Percentiles rank a stretch among this genome's conserved stretches.
These are phyloP conservation scores for Phlyctochytrium bullatum DNA, from an alignment of 192 early-diverging fungal genomes.

Conservation along the genomic window DNA sequence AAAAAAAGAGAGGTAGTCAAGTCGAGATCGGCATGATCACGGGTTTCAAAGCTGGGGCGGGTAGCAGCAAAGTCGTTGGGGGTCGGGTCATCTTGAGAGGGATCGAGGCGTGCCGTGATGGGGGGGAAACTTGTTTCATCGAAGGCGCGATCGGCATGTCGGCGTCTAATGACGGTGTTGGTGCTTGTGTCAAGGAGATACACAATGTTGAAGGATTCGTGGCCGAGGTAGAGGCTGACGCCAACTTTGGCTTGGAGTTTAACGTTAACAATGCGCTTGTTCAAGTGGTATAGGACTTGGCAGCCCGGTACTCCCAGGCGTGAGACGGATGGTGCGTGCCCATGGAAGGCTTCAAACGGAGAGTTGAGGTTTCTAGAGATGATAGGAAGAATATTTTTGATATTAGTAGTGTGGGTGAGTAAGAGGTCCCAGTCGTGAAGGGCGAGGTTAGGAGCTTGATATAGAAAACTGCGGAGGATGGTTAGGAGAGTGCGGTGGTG, in stretches of 20 bases:
- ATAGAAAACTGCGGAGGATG: background rate
- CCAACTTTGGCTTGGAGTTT: background rate
- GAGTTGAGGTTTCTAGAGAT: background rate
- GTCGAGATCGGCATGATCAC: too few relatives aligned
- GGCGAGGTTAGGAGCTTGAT: background rate
- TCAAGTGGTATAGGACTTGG: background rate
- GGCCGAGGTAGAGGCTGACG: background rate
- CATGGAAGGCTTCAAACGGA: background rate
- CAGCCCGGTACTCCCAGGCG: background rate
- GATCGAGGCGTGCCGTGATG: background rate
- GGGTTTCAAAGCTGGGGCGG: too few relatives aligned
- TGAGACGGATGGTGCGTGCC: background rate
- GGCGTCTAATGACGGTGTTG: background rate
- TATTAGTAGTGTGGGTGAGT: background rate
- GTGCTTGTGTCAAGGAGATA: background rate
- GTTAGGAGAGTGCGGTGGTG: background rate
- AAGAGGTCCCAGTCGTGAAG: background rate
- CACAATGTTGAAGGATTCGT: background rate
- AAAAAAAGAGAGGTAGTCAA: background rate
- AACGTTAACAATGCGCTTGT: background rate
- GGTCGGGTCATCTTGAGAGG: background rate
- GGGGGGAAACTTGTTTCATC: background rate
- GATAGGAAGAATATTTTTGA: constrained; percentile 4
- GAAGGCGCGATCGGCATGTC: background rate
- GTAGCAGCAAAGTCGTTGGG: too few relatives aligned